phyloP scores from a whole-genome alignment of 148 eudicot genomes.

The Vaccinium darrowii region DNA sequence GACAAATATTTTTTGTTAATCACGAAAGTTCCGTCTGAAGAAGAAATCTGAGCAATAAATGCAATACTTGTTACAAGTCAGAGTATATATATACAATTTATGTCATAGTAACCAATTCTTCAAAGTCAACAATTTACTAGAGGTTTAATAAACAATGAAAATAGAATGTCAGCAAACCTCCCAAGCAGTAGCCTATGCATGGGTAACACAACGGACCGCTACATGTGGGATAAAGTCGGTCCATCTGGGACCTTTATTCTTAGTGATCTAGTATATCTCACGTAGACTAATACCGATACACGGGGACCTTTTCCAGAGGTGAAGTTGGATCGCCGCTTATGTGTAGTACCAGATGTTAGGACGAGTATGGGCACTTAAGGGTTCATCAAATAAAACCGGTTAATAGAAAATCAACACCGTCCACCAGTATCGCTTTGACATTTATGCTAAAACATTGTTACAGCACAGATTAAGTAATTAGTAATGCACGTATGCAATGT shows the following conservation, averaged over 20 bases:
- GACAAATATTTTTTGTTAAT: conserved; percentile 3
- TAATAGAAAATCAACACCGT: no score
- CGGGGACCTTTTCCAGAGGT: not conserved
- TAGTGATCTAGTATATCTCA: not conserved
- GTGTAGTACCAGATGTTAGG: not conserved
- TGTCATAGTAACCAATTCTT: no score
- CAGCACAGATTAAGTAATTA: no score
- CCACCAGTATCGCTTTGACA: no score
- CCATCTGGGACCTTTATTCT: not conserved
- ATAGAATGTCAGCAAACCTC: not conserved
- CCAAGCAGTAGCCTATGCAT: no score
- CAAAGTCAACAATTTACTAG: not conserved
- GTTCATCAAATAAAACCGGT: not conserved
- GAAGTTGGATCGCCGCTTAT: not conserved
- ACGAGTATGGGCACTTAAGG: not conserved
- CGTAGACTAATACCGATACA: not conserved
- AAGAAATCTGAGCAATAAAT: not conserved
- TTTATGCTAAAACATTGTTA: no score
- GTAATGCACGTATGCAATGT: no score
- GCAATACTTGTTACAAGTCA: no score
- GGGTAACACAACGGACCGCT: no score
- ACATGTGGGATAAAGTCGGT: not conserved
- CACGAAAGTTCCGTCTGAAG: not conserved
- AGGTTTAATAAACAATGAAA: not conserved
- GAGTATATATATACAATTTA: not conserved